Evolutionary conservation across 805 yeast genomes (phyloP).

Genomic region (Candida xiaguanensis): DNA sequence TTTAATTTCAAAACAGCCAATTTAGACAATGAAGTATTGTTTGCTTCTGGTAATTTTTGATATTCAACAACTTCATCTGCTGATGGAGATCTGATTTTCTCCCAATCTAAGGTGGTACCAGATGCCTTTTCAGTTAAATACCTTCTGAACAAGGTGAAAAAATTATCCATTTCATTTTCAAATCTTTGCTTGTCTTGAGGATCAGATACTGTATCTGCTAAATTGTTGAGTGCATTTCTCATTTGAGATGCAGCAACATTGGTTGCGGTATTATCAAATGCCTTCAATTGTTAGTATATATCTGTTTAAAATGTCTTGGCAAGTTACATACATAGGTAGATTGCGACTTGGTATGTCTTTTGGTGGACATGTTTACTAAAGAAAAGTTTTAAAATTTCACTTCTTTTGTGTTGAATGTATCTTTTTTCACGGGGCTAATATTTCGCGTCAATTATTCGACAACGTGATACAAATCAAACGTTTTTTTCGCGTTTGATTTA

Average conservation of each 20-base stretch:
- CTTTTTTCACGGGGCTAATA: neutral
- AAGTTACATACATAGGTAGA: slow-evolving; percentile 58
- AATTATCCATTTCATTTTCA: slow-evolving; percentile 91
- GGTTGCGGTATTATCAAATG: slow-evolving; percentile 92
- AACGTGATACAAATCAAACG: neutral
- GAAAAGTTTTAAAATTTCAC: neutral
- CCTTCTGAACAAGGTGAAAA: slow-evolving; percentile 89
- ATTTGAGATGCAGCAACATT: slow-evolving; percentile 95
- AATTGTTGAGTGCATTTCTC: slow-evolving; percentile 90
- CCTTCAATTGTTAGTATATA: slow-evolving; percentile 40
- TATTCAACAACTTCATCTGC: slow-evolving; percentile 87
- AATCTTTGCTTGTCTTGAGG: slow-evolving; percentile 51
- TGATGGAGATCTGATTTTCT: slow-evolving; percentile 86
- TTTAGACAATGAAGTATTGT: slow-evolving; percentile 51
- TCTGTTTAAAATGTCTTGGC: neutral
- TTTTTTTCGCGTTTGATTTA: neutral
- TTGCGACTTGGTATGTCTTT: slow-evolving; percentile 68
- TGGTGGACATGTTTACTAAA: slow-evolving; percentile 13
- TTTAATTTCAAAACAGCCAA: slow-evolving; percentile 94
- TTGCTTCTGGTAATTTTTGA: slow-evolving; percentile 38
- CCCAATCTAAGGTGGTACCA: slow-evolving; percentile 88
- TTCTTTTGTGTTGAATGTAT: neutral
- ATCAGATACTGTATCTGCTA: slow-evolving; percentile 76
- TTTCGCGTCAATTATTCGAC: neutral
- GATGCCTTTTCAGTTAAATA: slow-evolving; percentile 86